Evolutionary conservation across 352 stramenopile genomes (phyloP).

Genomic region (Phytophthora cryptogea): DNA sequence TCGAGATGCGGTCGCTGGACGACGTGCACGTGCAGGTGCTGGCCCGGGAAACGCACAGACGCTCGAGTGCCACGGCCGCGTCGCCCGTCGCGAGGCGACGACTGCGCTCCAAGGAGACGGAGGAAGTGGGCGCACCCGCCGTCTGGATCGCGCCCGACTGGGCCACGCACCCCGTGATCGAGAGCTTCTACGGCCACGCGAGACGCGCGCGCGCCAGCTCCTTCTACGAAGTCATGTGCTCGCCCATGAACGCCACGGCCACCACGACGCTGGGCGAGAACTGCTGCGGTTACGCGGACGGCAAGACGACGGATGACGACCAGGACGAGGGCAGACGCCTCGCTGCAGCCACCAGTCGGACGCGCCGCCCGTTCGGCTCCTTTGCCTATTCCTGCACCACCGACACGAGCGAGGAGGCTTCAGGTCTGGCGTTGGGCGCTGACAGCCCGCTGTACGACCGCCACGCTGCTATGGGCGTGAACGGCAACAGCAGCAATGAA

Average conservation of each 20-base stretch:
- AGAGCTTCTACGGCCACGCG: constrained; percentile 76
- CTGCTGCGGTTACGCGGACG: constrained; percentile 53
- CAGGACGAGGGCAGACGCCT: constrained; percentile 20
- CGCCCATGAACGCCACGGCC: constrained; percentile 53
- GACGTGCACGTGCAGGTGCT: constrained; percentile 19
- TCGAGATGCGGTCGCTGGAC: constrained; percentile 17
- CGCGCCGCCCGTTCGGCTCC: constrained; percentile 44
- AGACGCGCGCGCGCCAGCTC: constrained; percentile 57
- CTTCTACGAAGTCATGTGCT: constrained; percentile 87
- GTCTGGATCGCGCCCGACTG: constrained; percentile 82
- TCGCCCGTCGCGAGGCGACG: constrained; percentile 17
- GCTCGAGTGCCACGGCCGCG: constrained; percentile 1
- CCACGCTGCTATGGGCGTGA: constrained; percentile 8
- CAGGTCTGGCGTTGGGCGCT: constrained; percentile 14
- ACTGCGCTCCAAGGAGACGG: constrained; percentile 16
- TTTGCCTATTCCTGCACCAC: constrained; percentile 77
- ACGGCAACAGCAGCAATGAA: background rate
- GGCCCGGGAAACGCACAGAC: constrained; percentile 2
- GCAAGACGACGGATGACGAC: constrained; percentile 16
- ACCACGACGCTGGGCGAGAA: constrained; percentile 69
- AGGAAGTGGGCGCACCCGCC: constrained; percentile 43
- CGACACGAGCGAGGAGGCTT: constrained; percentile 63
- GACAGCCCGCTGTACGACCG: constrained; percentile 34
- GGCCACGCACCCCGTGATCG: constrained; percentile 73
- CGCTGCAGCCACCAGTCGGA: constrained; percentile 5